Evolutionary conservation across 768 basidiomycete genomes (phyloP).

Genomic region (Pulveroboletus sp.): DNA sequence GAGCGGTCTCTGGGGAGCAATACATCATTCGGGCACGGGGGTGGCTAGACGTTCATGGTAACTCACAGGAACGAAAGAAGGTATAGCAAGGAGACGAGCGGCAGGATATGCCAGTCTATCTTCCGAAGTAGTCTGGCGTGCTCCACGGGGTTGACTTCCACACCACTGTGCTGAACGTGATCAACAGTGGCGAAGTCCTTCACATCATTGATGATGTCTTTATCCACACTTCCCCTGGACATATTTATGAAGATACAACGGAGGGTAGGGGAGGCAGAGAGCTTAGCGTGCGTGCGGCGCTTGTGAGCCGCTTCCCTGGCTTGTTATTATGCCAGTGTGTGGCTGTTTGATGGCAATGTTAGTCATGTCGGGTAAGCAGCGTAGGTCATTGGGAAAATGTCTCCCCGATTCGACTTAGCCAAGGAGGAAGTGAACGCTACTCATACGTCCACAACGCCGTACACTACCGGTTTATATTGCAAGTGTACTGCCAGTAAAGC

Average conservation of each 20-base stretch:
- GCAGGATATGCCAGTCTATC: not conserved
- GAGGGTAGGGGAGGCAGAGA: not conserved
- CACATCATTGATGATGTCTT: not conserved
- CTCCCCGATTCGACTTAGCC: no score
- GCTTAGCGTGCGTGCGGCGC: not conserved
- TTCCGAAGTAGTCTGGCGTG: not conserved
- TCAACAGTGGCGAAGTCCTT: not conserved
- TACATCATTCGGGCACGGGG: not conserved
- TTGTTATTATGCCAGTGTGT: not conserved
- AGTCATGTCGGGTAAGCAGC: no score
- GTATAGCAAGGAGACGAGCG: not conserved
- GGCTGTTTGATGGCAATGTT: no score
- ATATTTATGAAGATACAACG: slow-evolving; percentile 8
- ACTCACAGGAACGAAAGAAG: slow-evolving; percentile 1
- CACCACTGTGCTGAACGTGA: not conserved
- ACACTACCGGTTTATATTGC: no score
- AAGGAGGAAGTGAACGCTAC: no score
- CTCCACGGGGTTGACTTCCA: not conserved
- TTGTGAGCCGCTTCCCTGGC: not conserved
- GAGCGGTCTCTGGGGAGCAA: not conserved
- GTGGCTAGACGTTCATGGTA: not conserved
- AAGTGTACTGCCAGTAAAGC: no score
- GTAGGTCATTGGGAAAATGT: no score
- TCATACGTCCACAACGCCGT: no score
- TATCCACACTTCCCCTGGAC: slow-evolving; percentile 12